phyloP scores from a whole-genome alignment of 805 yeast genomes.

The Candida yuanshanica region DNA sequence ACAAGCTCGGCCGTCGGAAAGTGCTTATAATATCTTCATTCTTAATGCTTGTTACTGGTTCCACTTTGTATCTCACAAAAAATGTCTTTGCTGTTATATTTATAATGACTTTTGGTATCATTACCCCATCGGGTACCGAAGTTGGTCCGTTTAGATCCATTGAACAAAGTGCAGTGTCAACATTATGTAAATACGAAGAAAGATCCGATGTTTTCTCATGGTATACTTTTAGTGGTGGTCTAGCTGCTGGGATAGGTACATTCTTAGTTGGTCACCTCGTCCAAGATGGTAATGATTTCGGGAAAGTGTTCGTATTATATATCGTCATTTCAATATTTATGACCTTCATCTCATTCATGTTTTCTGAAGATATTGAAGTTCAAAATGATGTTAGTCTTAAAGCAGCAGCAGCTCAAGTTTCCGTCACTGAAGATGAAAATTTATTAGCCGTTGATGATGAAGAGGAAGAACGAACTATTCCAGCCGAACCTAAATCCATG shows the following conservation, averaged over 20 bases:
- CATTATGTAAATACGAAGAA: constrained; percentile 34
- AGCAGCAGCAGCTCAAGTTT: not conserved
- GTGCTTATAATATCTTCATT: constrained; percentile 35
- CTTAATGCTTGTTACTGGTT: constrained; percentile 39
- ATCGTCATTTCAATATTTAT: constrained; percentile 4
- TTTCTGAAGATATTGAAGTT: constrained; percentile 12
- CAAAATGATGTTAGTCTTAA: constrained; percentile 8
- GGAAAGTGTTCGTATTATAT: constrained; percentile 11
- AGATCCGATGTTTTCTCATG: constrained; percentile 54
- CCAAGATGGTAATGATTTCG: constrained; percentile 7
- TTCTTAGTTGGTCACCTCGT: constrained; percentile 33
- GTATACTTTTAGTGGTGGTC: constrained; percentile 46
- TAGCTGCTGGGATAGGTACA: constrained; percentile 43
- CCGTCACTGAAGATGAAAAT: constrained; percentile 1
- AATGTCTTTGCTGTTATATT: constrained; percentile 31
- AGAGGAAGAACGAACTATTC: constrained; percentile 1
- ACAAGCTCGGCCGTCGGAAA: constrained; percentile 39
- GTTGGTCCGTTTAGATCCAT: constrained; percentile 54
- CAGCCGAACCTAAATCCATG: not conserved
- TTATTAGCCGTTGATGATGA: not conserved
- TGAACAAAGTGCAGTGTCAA: constrained; percentile 50
- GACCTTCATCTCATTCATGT: constrained; percentile 1
- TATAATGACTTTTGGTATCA: constrained; percentile 42
- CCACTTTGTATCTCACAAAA: constrained; percentile 29
- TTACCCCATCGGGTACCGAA: constrained; percentile 55